Evolutionary conservation across 257 asterid genomes (phyloP).

Genomic region (Salvia miltiorrhiza): DNA sequence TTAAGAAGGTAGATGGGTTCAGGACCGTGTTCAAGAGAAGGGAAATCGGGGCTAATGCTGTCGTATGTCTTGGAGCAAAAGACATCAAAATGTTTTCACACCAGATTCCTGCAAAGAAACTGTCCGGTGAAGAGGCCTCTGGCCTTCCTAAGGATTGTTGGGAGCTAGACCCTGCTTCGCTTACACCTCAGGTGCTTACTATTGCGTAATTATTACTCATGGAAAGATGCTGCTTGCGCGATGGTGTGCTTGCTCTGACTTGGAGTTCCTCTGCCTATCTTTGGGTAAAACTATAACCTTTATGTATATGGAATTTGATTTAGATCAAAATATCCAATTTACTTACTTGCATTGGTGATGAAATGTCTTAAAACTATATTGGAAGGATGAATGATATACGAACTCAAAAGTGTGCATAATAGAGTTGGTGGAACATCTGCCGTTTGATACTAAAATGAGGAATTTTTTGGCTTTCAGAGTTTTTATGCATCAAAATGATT

Average conservation of each 20-base stretch:
- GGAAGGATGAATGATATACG: neutral
- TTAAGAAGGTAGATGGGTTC: slow-evolving; percentile 68
- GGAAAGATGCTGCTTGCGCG: neutral
- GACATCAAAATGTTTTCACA: slow-evolving; percentile 61
- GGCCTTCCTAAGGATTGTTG: slow-evolving; percentile 75
- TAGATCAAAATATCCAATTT: neutral
- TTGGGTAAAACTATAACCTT: slow-evolving; percentile 17
- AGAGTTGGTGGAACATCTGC: neutral
- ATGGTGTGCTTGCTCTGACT: slow-evolving; percentile 5
- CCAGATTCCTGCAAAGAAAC: slow-evolving; percentile 79
- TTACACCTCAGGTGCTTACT: slow-evolving; percentile 40
- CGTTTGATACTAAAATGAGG: neutral
- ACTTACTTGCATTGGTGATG: neutral
- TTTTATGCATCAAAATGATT: neutral
- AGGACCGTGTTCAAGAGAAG: slow-evolving; percentile 69
- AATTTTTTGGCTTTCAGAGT: too few species aligned
- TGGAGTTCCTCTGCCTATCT: neutral
- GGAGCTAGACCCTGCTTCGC: slow-evolving; percentile 84
- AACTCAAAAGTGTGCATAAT: neutral
- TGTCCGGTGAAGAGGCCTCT: slow-evolving; percentile 60
- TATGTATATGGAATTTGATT: neutral
- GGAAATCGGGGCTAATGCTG: slow-evolving; percentile 60
- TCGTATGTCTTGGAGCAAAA: slow-evolving; percentile 39
- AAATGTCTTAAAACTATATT: neutral
- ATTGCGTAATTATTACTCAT: neutral